Conservation (phyloP, 1,284 basidiomycete genomes). For the Sparassis latifolia region DNA sequence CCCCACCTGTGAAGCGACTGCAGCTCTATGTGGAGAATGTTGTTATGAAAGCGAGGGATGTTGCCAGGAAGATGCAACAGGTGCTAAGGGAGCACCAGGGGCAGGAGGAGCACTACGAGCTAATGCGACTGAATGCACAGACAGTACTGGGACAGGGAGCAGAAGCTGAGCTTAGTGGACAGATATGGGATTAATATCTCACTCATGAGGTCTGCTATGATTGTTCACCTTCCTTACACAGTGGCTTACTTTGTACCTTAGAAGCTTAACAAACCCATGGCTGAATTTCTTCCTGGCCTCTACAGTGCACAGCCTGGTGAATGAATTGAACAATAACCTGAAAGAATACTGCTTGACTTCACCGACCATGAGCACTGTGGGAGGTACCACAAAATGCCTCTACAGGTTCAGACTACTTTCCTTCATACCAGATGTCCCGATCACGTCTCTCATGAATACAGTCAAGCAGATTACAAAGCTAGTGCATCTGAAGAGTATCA, state of each 20-base stretch:
- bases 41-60: no score
- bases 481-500: slow-evolving; percentile 70
- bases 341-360: slow-evolving; percentile 71
- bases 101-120: no score
- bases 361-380: slow-evolving; percentile 32
- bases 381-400: slow-evolving; percentile 45
- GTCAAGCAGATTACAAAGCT: slow-evolving; percentile 60
- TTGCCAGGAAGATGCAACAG: no score
- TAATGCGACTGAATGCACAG: no score
- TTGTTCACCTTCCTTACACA: background rate
- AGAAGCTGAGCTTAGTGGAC: slow-evolving; percentile 77
- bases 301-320: slow-evolving; percentile 59
- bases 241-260: background rate
- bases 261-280: slow-evolving; percentile 83
- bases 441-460: slow-evolving; percentile 49
- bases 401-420: slow-evolving; percentile 85
- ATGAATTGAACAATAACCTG: slow-evolving; percentile 67
- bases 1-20: no score
- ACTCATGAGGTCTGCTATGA: slow-evolving; percentile 45
- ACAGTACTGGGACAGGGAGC: slow-evolving; percentile 78
- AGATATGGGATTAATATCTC: slow-evolving; percentile 67
- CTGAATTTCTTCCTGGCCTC: slow-evolving; percentile 72
- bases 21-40: no score
- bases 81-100: no score
- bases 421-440: slow-evolving; percentile 59